Percentiles rank a stretch among this genome's conserved stretches.
Evolutionary conservation across 805 yeast species (phyloP).

Genomic region (Ogataea neopini): DNA sequence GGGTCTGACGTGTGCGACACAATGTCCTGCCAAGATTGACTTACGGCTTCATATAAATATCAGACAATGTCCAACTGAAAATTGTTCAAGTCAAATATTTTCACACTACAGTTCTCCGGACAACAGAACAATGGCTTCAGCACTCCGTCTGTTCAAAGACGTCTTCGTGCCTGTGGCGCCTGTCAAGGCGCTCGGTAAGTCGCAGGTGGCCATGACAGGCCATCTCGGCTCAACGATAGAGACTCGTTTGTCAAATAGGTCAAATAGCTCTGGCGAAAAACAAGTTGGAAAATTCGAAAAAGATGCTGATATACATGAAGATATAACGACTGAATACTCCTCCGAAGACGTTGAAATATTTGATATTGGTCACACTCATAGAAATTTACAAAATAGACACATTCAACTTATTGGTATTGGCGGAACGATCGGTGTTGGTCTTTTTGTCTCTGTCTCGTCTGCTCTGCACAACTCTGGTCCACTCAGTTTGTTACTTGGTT

Average conservation of each 20-base stretch:
- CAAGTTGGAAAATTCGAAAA: not conserved
- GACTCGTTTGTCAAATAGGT: not conserved
- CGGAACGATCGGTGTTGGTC: constrained; percentile 50
- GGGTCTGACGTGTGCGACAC: constrained; percentile 1
- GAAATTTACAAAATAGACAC: constrained; percentile 43
- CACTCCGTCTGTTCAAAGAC: constrained; percentile 21
- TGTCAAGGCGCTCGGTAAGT: constrained; percentile 19
- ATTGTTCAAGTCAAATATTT: not conserved
- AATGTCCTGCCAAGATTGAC: not conserved
- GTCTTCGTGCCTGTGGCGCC: constrained; percentile 30
- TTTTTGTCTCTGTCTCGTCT: constrained; percentile 45
- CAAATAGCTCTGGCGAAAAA: not conserved
- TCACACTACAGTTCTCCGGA: too few species aligned
- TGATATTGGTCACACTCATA: constrained; percentile 24
- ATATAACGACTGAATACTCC: constrained; percentile 11
- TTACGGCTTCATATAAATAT: not conserved
- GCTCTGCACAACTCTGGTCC: constrained; percentile 45
- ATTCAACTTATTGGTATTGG: constrained; percentile 51
- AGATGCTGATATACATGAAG: constrained; percentile 9
- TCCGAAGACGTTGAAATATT: constrained; percentile 14
- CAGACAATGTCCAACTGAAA: not conserved
- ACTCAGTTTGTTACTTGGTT: constrained; percentile 40
- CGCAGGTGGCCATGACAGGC: constrained; percentile 12
- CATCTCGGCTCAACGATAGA: not conserved
- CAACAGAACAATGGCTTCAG: constrained; percentile 10